Evolutionary conservation across 257 asterid genomes (phyloP), one percentile per base, ranked within the genome.

Genomic region (Cinchona pubescens): DNA sequence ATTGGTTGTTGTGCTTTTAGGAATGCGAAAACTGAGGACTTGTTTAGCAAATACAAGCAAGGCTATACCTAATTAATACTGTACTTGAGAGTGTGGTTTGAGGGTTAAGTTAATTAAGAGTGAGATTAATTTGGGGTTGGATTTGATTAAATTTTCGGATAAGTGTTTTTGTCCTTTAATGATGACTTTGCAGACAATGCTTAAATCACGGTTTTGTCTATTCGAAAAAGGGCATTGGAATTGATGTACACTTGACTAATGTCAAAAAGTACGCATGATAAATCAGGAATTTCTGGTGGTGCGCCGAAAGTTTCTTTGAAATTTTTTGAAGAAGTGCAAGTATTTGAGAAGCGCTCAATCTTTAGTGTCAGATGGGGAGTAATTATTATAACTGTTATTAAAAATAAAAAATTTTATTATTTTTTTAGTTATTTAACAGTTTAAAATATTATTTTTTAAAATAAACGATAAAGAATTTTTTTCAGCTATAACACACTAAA

Each of bases 1-100:
- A 79, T 91, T 72, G 97, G 98, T 0, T 91, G 97, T n/a, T 90
- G 91, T 78, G 98, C 97, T 12, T 93, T 86, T 74, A 81, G 97
- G 82, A 90, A 85, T 79, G 97, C 97, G 51, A 90, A 91, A 79
- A 91, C 97, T 25, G 91, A 91, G 67, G 96, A 88, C 7, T 83
- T 92, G 3, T 92, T 90, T 46, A 83, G 87, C 66, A 90, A 87
- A 73, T 90, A 92, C 86, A 92, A 88, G 87, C 97, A 91, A 72
- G 98, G 98, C 7, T 76, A 88, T 71, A 74, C 94, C 1, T 88
- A 82, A 79, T n/a, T n/a, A n/a, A n/a, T n/a, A n/a, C n/a, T n/a
- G n/a, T n/a, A n/a, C n/a, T n/a, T n/a, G n/a, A n/a, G n/a, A n/a
- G n/a, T n/a, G n/a, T n/a, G n/a, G n/a, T n/a, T n/a, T n/a, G n/a